Percentiles rank a stretch among this genome's conserved stretches.
Evolutionary conservation across 1,139 yeast genomes (phyloP).

Genomic region (Sugiyamaella japonica): DNA sequence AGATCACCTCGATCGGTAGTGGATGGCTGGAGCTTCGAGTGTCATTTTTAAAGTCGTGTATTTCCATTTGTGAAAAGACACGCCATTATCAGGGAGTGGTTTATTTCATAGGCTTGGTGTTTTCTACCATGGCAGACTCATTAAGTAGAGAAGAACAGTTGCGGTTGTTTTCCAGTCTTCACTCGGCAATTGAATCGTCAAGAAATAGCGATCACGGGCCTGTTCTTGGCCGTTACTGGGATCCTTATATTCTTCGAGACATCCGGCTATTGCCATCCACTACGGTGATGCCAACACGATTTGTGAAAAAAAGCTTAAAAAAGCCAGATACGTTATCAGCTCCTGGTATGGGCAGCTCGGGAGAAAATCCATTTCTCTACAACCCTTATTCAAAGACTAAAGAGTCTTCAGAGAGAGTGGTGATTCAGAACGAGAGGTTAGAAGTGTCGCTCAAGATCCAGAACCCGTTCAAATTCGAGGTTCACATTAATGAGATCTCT

Average conservation of each 20-base stretch:
- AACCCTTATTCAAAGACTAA: constrained; percentile 43
- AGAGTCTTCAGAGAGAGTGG: constrained; percentile 14
- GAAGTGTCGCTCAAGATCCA: constrained; percentile 57
- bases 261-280: constrained; percentile 41
- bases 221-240: constrained; percentile 57
- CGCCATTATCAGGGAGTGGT: constrained; percentile 51
- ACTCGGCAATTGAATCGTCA: constrained; percentile 36
- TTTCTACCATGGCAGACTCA: constrained; percentile 56
- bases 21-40: constrained; percentile 63
- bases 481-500: constrained; percentile 57
- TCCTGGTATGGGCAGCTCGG: neutral
- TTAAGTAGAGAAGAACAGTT: constrained; percentile 53
- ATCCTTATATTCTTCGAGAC: constrained; percentile 62
- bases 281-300: constrained; percentile 12
- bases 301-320: constrained; percentile 3
- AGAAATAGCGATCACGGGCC: constrained; percentile 30
- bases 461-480: constrained; percentile 78
- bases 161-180: constrained; percentile 35
- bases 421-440: constrained; percentile 35
- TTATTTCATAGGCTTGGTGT: constrained; percentile 51
- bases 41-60: constrained; percentile 55
- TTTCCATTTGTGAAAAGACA: constrained; percentile 54
- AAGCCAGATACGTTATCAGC: neutral
- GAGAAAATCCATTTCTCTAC: constrained; percentile 39
- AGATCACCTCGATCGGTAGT: constrained; percentile 34